Conservation (phyloP, 2,329 filamentous ascomycete species). For the Penicillium corylophilum region DNA sequence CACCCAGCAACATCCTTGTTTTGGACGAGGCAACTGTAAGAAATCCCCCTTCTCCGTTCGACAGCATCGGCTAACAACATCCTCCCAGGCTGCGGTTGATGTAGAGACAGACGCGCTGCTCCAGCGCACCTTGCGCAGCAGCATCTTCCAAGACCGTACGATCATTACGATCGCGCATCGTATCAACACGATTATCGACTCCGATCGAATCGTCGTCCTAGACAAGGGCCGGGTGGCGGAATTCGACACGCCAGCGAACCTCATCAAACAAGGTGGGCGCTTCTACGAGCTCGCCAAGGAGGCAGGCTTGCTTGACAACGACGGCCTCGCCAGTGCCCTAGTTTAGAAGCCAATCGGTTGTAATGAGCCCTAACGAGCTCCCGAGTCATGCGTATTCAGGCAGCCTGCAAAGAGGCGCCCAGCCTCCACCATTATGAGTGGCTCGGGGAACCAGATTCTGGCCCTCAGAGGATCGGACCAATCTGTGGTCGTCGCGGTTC, state of each 20-base stretch:
- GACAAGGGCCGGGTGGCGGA: slow-evolving; percentile 88
- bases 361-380: slow-evolving; percentile 9
- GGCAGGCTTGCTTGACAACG: slow-evolving; percentile 67
- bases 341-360: slow-evolving; percentile 11
- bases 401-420: slow-evolving; percentile 9
- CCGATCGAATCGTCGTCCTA: slow-evolving; percentile 88
- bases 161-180: slow-evolving; percentile 98
- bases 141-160: slow-evolving; percentile 80
- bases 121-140: slow-evolving; percentile 62
- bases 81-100: slow-evolving; percentile 62
- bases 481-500: slow-evolving; percentile 11
- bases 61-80: slow-evolving; percentile 17
- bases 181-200: slow-evolving; percentile 92
- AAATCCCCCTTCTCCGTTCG: slow-evolving; percentile 5
- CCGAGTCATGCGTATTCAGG: slow-evolving; percentile 7
- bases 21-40: slow-evolving; percentile 90
- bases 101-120: slow-evolving; percentile 66
- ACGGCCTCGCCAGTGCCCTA: slow-evolving; percentile 30
- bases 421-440: slow-evolving; percentile 15
- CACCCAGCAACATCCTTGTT: slow-evolving; percentile 94
- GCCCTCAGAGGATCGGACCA: slow-evolving; percentile 11
- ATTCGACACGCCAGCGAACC: slow-evolving; percentile 79
- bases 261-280: slow-evolving; percentile 72
- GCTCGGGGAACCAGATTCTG: slow-evolving; percentile 14
- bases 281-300: slow-evolving; percentile 93